Base-by-base conservation (phyloP, 768 basidiomycete genomes). In the Amanita pallidorosea region DNA sequence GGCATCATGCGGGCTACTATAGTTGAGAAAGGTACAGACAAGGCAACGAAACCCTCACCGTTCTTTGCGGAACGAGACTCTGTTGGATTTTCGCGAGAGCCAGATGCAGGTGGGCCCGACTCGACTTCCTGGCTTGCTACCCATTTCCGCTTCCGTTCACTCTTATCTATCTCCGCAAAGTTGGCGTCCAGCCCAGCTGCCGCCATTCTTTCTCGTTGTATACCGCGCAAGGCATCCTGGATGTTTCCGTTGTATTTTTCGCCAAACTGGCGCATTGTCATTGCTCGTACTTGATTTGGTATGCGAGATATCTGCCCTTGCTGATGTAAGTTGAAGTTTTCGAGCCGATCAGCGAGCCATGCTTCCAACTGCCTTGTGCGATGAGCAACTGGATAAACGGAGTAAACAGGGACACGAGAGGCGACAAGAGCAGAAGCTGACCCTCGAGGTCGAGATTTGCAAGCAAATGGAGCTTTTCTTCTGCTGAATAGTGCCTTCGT, bases 371-470 rank as follows among this genome's bases (percentile, higher is more conserved):
- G 85, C 45, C 77, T 75, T 20, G 77, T 79, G 41, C 85, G 79
- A 65, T 89, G 86, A 51, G 81, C 75, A 57, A 88, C 87, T 88
- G 61, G 20, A 45, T 25, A 33, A 27, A 34, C 31, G 45, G 31
- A 25, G 44, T 48, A 49, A 37, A 40, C 49, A 31, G 41, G 7
- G 44, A 20, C 12, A 46, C 45, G 48, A 5, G 15, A 13, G 9
- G 18, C 11, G 18, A 38, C 37, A 43, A 47, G 42, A 58, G 18
- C n/a, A 27, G 20, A 20, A 18, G 18, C 65, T 11, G 56, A 85
- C 86, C 83, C 77, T 90, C 88, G 54, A 89, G 78, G 55, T 88
- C 85, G 45, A 90, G 74, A 63, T 90, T 90, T 42, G 76, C 75
- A 36, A 89, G 67, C 2, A 89, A 74, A 55, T 88, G 84, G 23